Percentiles rank a stretch among this genome's conserved stretches.
These are phyloP conservation scores for Apophysomyces ossiformis DNA, from an alignment of 371 early-diverging fungal genomes.

Conservation along the genomic window DNA sequence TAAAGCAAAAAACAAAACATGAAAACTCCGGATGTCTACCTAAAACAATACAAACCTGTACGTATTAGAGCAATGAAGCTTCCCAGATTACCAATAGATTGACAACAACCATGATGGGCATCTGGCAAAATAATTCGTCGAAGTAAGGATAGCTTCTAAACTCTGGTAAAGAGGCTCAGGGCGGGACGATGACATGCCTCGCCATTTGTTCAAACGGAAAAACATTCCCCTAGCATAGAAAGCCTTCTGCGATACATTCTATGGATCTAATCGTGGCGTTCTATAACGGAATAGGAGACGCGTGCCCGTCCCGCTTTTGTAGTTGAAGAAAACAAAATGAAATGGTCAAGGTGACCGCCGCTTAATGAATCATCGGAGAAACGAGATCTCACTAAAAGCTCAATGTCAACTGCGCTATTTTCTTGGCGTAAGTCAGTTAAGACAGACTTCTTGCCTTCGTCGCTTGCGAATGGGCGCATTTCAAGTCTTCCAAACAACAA, in stretches of 20 bases:
- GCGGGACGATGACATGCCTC: background rate
- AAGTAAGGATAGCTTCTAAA: background rate
- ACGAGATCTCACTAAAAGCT: too few species aligned
- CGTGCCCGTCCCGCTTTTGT: background rate
- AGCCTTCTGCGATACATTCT: background rate
- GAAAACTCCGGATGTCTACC: background rate
- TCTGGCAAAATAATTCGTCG: background rate
- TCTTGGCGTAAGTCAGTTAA: too few species aligned
- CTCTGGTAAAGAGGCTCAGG: slow-evolving; percentile 5
- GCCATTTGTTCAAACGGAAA: slow-evolving; percentile 1
- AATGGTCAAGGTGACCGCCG: too few species aligned
- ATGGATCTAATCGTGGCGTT: slow-evolving; percentile 4
- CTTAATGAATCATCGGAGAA: too few species aligned
- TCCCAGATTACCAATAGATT: background rate
- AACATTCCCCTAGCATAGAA: background rate
- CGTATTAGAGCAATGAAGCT: background rate
- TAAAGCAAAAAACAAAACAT: background rate
- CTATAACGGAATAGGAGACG: background rate
- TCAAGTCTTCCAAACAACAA: too few species aligned
- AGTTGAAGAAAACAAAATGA: background rate
- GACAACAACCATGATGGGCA: background rate
- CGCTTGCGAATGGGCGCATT: too few species aligned
- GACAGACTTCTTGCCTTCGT: too few species aligned
- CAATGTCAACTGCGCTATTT: too few species aligned
- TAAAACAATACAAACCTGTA: background rate